These are phyloP conservation scores for Suillus clintonianus DNA, from an alignment of 768 basidiomycete species.

Conservation along the genomic window DNA sequence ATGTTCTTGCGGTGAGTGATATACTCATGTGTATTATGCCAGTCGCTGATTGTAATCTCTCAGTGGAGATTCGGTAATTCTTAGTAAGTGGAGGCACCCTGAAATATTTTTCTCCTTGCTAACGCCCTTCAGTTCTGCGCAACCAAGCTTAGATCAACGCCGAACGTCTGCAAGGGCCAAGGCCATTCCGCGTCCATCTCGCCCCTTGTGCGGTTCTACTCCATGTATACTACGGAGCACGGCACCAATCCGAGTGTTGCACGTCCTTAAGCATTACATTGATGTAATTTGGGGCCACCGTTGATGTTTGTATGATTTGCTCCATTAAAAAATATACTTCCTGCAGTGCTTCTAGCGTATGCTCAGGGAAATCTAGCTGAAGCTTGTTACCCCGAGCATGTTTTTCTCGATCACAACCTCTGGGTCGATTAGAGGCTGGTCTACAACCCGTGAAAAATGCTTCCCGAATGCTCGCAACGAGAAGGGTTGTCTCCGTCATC, in stretches of 20 bases:
- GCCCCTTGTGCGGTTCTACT: background rate
- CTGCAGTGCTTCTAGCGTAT: slow-evolving; percentile 35
- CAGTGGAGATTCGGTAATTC: slow-evolving; percentile 96
- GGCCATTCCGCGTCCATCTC: background rate
- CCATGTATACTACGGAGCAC: background rate
- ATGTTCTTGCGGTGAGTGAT: slow-evolving; percentile 86
- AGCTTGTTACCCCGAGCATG: slow-evolving; percentile 60
- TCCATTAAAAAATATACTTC: slow-evolving; percentile 4
- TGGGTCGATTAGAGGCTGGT: slow-evolving; percentile 36
- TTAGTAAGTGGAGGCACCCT: slow-evolving; percentile 61
- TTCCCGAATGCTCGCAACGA: slow-evolving; percentile 51
- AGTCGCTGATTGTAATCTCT: slow-evolving; percentile 10
- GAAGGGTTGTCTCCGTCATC: slow-evolving; percentile 53
- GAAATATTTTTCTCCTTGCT: slow-evolving; percentile 24
- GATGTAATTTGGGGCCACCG: background rate
- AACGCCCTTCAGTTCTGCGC: slow-evolving; percentile 64
- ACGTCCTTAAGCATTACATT: background rate
- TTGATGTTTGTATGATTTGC: background rate
- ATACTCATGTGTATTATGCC: slow-evolving; percentile 4
- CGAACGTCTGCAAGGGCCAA: background rate
- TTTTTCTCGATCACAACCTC: slow-evolving; percentile 39
- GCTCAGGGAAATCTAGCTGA: slow-evolving; percentile 61
- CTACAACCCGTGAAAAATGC: slow-evolving; percentile 47
- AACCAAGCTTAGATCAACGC: slow-evolving; percentile 58
- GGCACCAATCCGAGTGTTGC: background rate